These are phyloP conservation scores for Ophiostoma sp. DNA, from an alignment of 2,329 filamentous ascomycete species.

Conservation along the genomic window DNA sequence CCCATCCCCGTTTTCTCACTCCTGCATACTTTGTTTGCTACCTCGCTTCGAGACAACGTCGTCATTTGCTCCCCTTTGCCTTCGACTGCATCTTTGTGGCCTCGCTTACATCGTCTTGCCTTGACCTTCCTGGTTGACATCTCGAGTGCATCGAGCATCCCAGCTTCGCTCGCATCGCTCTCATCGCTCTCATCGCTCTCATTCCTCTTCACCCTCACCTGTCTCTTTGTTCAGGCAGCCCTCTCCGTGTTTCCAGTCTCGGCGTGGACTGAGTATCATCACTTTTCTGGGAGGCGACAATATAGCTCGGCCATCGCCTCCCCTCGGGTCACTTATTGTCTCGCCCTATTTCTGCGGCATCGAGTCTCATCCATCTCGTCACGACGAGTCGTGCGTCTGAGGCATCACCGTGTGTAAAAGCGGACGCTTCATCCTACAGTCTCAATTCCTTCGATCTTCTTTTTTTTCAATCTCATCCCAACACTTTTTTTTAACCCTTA, in stretches of 20 bases:
- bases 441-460: background rate
- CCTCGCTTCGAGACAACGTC: background rate
- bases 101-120: background rate
- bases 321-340: constrained; percentile 2
- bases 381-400: background rate
- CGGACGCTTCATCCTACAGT: background rate
- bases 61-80: background rate
- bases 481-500: background rate
- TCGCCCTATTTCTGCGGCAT: background rate
- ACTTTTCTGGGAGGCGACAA: constrained; percentile 23
- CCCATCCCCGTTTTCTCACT: constrained; percentile 14
- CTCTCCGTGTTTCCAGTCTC: background rate
- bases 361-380: background rate
- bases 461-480: constrained; percentile 5
- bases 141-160: constrained; percentile 3
- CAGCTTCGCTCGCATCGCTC: background rate
- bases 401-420: background rate
- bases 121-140: background rate
- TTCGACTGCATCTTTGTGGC: background rate
- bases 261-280: constrained; percentile 17
- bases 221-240: background rate
- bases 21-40: constrained; percentile 20
- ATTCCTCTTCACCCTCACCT: background rate
- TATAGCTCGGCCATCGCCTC: constrained; percentile 21
- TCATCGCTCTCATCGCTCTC: background rate